Evolutionary conservation across 768 basidiomycete genomes (phyloP).

Genomic region (Austroboletus festivus): DNA sequence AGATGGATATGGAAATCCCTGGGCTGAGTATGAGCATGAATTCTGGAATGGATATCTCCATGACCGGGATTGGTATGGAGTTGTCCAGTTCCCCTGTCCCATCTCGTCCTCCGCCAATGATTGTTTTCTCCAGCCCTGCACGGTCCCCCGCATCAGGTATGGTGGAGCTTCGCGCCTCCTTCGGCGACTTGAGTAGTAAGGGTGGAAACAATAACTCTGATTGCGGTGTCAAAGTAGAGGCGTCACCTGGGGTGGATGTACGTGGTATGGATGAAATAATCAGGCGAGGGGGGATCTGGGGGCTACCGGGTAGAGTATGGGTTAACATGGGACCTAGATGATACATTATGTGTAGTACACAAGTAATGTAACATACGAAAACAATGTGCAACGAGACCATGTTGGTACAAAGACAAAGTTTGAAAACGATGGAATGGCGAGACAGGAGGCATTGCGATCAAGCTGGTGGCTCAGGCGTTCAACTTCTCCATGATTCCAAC

Average conservation of each 20-base stretch:
- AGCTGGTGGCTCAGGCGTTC: constrained; percentile 5
- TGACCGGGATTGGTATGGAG: constrained; percentile 28
- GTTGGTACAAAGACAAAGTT: neutral
- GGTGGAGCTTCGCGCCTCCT: constrained; percentile 61
- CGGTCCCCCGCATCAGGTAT: constrained; percentile 61
- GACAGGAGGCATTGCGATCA: neutral
- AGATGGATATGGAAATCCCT: constrained; percentile 36
- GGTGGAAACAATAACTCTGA: constrained; percentile 13
- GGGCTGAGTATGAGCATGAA: constrained; percentile 36
- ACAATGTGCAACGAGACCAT: neutral
- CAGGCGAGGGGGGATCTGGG: constrained; percentile 67
- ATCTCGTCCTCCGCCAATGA: constrained; percentile 44
- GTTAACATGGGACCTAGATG: constrained; percentile 3
- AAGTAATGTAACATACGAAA: neutral
- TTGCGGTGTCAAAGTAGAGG: constrained; percentile 25
- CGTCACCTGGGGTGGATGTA: constrained; percentile 42
- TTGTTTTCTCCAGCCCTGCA: constrained; percentile 67
- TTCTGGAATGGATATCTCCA: constrained; percentile 28
- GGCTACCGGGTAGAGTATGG: constrained; percentile 68
- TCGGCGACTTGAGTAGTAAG: constrained; percentile 43
- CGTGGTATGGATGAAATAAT: constrained; percentile 66
- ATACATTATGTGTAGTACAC: neutral
- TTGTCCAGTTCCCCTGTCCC: constrained; percentile 34
- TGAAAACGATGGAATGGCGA: neutral
- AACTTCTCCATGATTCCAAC: constrained; percentile 25